Conservation (phyloP, 768 basidiomycete genomes). For the Mycena crocata region DNA sequence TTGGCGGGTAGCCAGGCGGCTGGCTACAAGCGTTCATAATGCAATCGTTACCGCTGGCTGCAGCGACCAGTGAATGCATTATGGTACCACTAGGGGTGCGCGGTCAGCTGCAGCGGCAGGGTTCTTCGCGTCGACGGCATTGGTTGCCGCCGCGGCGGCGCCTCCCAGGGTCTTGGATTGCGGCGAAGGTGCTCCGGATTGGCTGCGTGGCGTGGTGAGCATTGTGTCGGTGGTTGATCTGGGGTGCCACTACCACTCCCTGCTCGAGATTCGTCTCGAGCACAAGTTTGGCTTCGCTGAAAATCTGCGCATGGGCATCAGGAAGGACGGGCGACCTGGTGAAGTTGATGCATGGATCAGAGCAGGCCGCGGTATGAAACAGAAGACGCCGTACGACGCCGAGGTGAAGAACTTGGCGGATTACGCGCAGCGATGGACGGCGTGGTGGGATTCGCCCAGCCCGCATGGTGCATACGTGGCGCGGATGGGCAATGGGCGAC, state of each 20-base stretch:
- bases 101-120: too few relatives aligned
- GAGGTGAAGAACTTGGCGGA: neutral
- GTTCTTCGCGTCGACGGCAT: too few relatives aligned
- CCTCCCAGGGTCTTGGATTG: too few relatives aligned
- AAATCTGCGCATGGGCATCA: neutral
- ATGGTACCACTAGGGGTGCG: too few relatives aligned
- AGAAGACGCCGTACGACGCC: neutral
- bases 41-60: too few relatives aligned
- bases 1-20: too few relatives aligned
- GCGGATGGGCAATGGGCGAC: neutral
- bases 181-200: too few relatives aligned
- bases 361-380: neutral
- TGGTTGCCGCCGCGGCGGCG: too few relatives aligned
- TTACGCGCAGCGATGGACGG: neutral
- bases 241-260: neutral
- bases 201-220: neutral
- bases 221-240: neutral
- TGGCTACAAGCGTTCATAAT: too few relatives aligned
- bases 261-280: neutral
- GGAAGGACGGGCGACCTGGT: neutral
- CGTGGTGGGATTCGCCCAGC: slow-evolving; percentile 5
- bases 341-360: neutral
- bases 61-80: too few relatives aligned
- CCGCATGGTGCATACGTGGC: neutral
- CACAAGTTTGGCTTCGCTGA: neutral